Conservation (phyloP, 345 rosid genomes). For the Camelina sativa region DNA sequence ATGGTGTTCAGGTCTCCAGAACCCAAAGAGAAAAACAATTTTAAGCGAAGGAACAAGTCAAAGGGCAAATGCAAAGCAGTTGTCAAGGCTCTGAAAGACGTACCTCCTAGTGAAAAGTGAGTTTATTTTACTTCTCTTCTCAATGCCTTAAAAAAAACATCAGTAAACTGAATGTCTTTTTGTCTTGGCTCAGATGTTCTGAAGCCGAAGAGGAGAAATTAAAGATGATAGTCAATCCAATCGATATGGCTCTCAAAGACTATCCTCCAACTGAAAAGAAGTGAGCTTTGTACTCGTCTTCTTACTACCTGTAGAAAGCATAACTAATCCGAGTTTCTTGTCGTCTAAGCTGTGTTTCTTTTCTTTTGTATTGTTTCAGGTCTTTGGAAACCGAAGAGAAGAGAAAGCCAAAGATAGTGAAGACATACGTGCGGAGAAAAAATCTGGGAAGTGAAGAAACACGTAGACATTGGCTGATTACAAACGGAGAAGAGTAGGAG, state of each 20-base stretch:
- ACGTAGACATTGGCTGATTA: background rate
- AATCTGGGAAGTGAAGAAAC: background rate
- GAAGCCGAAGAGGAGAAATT: background rate
- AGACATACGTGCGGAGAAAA: background rate
- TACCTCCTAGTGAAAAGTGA: background rate
- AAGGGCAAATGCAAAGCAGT: background rate
- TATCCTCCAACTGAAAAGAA: background rate
- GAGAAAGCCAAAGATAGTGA: background rate
- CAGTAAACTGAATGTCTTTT: background rate
- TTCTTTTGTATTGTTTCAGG: constrained; percentile 4
- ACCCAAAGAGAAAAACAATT: background rate
- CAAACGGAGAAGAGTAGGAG: background rate
- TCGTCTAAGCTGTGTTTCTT: constrained; percentile 10
- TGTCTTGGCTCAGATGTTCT: background rate
- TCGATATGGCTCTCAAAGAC: background rate
- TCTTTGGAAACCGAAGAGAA: constrained; percentile 2
- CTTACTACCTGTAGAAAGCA: background rate
- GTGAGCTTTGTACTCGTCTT: constrained; percentile 3
- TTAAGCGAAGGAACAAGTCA: background rate
- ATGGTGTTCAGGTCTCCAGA: constrained; percentile 12
- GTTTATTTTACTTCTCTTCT: background rate
- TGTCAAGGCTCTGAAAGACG: background rate
- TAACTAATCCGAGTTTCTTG: background rate
- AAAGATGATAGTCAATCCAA: background rate
- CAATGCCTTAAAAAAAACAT: background rate